These are phyloP conservation scores for Gloeostereum incarnatum DNA, from an alignment of 768 basidiomycete genomes.

Conservation along the genomic window DNA sequence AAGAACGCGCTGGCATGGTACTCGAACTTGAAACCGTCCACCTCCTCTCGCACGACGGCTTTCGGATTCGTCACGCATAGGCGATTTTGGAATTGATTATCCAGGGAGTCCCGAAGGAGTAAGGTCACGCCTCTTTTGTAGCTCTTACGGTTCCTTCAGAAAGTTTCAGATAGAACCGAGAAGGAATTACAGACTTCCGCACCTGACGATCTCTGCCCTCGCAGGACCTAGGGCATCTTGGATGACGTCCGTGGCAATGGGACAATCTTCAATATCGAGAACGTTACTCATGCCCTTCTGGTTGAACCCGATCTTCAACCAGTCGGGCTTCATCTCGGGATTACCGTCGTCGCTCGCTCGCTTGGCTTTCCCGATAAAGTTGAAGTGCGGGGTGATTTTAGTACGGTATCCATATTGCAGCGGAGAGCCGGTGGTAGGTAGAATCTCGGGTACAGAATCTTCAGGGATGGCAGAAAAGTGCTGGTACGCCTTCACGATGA, in stretches of 20 bases:
- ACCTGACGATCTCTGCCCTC: conserved; percentile 64
- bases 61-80: conserved; percentile 82
- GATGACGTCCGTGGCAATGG: conserved; percentile 72
- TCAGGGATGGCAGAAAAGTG: conserved; percentile 62
- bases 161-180: neutral
- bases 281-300: conserved; percentile 60
- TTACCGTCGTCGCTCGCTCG: conserved; percentile 9
- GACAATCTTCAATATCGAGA: conserved; percentile 82
- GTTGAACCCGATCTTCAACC: conserved; percentile 89
- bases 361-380: conserved; percentile 42
- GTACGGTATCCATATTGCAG: conserved; percentile 90
- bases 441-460: conserved; percentile 51
- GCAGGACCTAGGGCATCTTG: conserved; percentile 57
- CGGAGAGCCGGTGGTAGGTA: conserved; percentile 77
- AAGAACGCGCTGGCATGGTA: conserved; percentile 89
- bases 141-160: conserved; percentile 56
- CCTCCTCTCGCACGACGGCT: conserved; percentile 70
- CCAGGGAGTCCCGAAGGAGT: conserved; percentile 76
- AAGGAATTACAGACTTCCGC: conserved; percentile 11
- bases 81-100: conserved; percentile 41
- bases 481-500: conserved; percentile 76
- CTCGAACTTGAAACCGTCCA: conserved; percentile 76
- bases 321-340: conserved; percentile 38
- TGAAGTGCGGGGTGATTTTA: conserved; percentile 96
- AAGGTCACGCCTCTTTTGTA: conserved; percentile 89